Base-by-base conservation (phyloP, 192 early-diverging fungal genomes). In the Linnemannia hyalina region DNA sequence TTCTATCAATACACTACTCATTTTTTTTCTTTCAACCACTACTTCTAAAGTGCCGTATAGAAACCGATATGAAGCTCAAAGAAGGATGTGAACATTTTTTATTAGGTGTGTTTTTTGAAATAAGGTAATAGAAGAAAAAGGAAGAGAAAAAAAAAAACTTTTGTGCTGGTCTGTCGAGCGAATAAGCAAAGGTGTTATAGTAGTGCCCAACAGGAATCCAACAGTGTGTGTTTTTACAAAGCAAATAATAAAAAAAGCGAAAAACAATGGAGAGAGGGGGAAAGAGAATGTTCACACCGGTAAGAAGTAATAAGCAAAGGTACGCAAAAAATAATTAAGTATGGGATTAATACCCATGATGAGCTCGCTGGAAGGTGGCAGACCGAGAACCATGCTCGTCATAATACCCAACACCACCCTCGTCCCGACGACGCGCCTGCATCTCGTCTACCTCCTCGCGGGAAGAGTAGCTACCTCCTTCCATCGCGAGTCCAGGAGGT, bases 381-480 rank as follows among this genome's bases (percentile, higher is more conserved):
- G 71, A 73, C 10, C 71, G 38, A 16, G 71, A 26, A 44, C 74
- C 80, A 15, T 71, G 52, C 71, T 82, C 75, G 9, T 72, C 76
- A 69, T 68, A 82, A 46, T 77, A 82, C 0, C 75, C 75, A 23
- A 26, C 55, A 57, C 55, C 7, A 26, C 55, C 55, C 46, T 82
- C 81, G 9, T 82, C 81, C 23, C 81, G 81, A 5, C 70, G 32
- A 29, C 70, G 40, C 38, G 81, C 57, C 49, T 75, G 77, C 74
- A 73, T 65, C 22, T 70, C 80, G 47, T 73, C 23, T 47, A 57
- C 60, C 16, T 82, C 81, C 8, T 82, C 75, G 26, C 71, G 75
- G 20, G 75, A 23, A 22, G 22, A 16, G 8, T 41, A 15, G 44
- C 26, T 46, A 18, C 41, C 71, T 41, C 38, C 69, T 6, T 70